Evolutionary conservation across 1,284 basidiomycete species (phyloP), one percentile per base, ranked within the genome.

Genomic region (Papiliotrema terrestris): DNA sequence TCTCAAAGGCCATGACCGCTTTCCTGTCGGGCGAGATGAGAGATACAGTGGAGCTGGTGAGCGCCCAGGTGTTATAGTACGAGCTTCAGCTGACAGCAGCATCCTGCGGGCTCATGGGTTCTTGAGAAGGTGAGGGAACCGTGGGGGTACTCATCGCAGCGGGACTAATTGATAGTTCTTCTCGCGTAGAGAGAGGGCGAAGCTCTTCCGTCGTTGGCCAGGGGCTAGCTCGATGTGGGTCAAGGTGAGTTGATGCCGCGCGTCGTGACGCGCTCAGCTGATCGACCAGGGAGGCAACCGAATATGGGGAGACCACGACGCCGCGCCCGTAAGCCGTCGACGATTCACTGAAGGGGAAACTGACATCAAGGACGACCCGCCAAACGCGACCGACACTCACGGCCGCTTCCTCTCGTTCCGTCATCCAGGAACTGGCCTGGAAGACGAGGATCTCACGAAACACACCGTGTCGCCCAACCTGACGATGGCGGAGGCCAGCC

Each of bases 1-100:
- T 82, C 0, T 78, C 91, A 2, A 98, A 98, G 77, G 90, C 94
- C 0, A 96, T 98, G 91, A 80, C 93, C 0, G 94, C 95, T 3
- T 91, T 98, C 72, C 79, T 98, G 29, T 93, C 91, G 0, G 89
- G 89, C 9, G 90, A 91, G 68, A 97, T 97, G 94, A 86, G 87
- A 73, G 91, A 98, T 66, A 98, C 94, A 0, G 94, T 97, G 9
- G 89, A 96, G 70, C 55, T 78, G 17, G 74, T 73, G 29, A 29
- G 58, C n/a, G 70, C 26, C 22, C 41, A n/a, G 15, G 15, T 3
- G 26, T 25, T 13, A 17, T 19, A 20, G 15, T 8, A 15, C 49
- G 46, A 48, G 55, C n/a, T 39, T 55, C 8, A 38, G 19, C 55
- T 58, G 36, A 60, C 38, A 14, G 2, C 61, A 81, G 62, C 77